A percentile compares a stretch with the other conserved stretches of the same genome.
phyloP scores from a whole-genome alignment of 176 grass and related monocot genomes.

The Puccinellia tenuiflora region DNA sequence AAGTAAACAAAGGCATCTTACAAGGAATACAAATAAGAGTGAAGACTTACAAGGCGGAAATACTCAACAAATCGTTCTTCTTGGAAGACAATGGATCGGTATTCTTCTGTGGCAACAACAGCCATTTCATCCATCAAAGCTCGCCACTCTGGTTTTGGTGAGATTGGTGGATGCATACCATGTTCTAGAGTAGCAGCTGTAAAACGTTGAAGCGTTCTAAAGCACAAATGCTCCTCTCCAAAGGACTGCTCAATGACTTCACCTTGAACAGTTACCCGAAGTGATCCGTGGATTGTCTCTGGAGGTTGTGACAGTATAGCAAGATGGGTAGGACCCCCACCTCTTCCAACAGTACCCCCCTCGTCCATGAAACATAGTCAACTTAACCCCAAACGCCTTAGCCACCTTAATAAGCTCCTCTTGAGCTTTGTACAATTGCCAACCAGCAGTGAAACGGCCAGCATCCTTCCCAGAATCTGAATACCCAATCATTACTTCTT shows the following conservation, averaged over 20 bases:
- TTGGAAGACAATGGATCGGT: conserved; percentile 83
- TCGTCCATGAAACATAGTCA: conserved; percentile 96
- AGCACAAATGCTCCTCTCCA: conserved; percentile 96
- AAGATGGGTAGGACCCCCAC: conserved; percentile 91
- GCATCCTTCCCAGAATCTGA: conserved; percentile 98
- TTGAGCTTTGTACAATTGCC: conserved; percentile 89
- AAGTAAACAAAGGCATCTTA: not conserved
- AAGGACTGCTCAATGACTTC: conserved; percentile 98
- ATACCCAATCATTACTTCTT: conserved; percentile 98
- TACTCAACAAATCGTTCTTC: conserved; percentile 96
- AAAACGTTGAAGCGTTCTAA: conserved; percentile 91
- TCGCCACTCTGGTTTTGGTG: conserved; percentile 85
- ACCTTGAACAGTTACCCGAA: conserved; percentile 89
- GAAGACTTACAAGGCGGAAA: conserved; percentile 74
- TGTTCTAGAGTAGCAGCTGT: conserved; percentile 95
- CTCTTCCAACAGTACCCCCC: conserved; percentile 92
- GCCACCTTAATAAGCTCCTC: conserved; percentile 87
- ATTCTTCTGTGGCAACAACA: conserved; percentile 76
- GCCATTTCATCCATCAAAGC: conserved; percentile 92
- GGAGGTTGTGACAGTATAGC: conserved; percentile 95
- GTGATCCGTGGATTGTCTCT: conserved; percentile 87
- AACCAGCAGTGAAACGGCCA: conserved; percentile 80
- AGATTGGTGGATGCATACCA: conserved; percentile 85
- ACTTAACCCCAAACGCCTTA: conserved; percentile 65
- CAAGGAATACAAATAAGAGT: not conserved